Conservation (phyloP, 2,329 filamentous ascomycete genomes). For the Amauroascus verrucosus region DNA sequence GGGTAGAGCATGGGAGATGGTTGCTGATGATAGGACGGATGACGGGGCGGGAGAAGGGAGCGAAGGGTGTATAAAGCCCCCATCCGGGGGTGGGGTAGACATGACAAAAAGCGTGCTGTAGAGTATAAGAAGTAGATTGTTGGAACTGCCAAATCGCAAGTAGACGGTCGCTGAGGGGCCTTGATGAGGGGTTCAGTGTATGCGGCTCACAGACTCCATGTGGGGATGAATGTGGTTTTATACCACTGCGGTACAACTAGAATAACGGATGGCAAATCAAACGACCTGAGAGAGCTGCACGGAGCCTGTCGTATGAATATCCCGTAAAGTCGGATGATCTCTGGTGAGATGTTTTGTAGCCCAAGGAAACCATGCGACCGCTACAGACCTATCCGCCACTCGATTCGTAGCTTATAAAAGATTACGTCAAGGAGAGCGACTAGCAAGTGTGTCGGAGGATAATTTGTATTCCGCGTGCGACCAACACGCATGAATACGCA, state of each 20-base stretch:
- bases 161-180: neutral
- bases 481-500: neutral
- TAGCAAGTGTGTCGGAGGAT: neutral
- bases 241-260: too few relatives aligned
- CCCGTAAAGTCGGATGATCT: neutral
- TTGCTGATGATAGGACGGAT: conserved; percentile 26
- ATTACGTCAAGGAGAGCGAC: neutral
- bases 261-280: too few relatives aligned
- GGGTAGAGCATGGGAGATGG: conserved; percentile 38
- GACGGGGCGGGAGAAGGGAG: conserved; percentile 42
- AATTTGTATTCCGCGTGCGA: neutral
- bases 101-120: conserved; percentile 20
- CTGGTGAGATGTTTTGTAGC: neutral
- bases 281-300: neutral
- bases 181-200: too few relatives aligned
- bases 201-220: too few relatives aligned
- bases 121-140: neutral
- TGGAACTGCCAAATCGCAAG: neutral
- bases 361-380: neutral
- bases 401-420: neutral
- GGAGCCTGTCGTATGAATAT: neutral
- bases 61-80: conserved; percentile 34
- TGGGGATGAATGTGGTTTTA: too few relatives aligned
- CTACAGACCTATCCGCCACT: neutral
- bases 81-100: conserved; percentile 15